These are phyloP conservation scores for Trametes cingulata DNA, from an alignment of 768 basidiomycete species.

Conservation along the genomic window DNA sequence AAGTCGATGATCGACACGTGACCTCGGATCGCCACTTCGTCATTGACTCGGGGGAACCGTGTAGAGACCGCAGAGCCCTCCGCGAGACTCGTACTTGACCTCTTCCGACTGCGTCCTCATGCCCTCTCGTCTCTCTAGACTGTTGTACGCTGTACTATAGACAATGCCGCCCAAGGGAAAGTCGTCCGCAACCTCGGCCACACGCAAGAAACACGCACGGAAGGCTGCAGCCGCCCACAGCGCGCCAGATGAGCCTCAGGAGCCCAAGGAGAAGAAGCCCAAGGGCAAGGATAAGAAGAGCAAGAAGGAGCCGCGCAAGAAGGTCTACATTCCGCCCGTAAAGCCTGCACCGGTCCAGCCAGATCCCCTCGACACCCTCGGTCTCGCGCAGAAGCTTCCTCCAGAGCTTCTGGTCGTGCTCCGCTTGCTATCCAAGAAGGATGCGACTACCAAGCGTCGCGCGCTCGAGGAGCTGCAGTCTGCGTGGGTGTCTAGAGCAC, in stretches of 20 bases:
- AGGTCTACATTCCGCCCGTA: constrained; percentile 84
- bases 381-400: constrained; percentile 71
- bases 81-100: not conserved
- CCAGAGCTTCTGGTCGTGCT: constrained; percentile 84
- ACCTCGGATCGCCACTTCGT: constrained; percentile 9
- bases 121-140: not conserved
- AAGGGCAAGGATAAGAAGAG: constrained; percentile 58
- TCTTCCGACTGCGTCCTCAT: not conserved
- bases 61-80: not conserved
- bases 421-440: constrained; percentile 85
- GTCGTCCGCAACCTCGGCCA: constrained; percentile 81
- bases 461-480: constrained; percentile 83
- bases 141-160: not conserved
- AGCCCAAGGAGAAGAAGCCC: constrained; percentile 39
- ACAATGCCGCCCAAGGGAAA: constrained; percentile 45
- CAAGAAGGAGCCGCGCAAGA: constrained; percentile 70
- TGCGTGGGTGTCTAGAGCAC: constrained; percentile 62
- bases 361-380: constrained; percentile 86
- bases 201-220: constrained; percentile 91
- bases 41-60: not conserved
- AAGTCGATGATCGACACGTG: constrained; percentile 9
- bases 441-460: constrained; percentile 76
- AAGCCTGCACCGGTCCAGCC: constrained; percentile 73
- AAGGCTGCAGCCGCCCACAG: constrained; percentile 52
- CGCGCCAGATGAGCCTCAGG: constrained; percentile 28